phyloP scores from a whole-genome alignment of 768 basidiomycete genomes.

The Collybia nuda region DNA sequence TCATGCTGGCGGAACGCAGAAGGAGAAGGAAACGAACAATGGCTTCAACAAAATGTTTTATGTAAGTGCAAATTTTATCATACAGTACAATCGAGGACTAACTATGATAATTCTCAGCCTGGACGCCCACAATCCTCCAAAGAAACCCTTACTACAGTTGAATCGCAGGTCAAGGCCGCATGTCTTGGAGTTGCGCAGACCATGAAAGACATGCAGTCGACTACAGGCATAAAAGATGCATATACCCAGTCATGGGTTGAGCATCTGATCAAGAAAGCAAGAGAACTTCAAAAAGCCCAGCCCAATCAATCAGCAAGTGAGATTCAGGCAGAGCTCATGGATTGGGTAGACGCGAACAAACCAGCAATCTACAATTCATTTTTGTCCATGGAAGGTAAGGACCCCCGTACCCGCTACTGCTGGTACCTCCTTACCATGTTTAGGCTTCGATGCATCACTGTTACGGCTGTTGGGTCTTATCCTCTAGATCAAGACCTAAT shows the following conservation, averaged over 20 bases:
- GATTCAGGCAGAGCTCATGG: slow-evolving; percentile 22
- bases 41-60: slow-evolving; percentile 34
- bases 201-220: slow-evolving; percentile 26
- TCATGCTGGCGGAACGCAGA: slow-evolving; percentile 29
- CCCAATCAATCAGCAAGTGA: slow-evolving; percentile 10
- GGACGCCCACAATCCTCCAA: no score
- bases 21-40: slow-evolving; percentile 26
- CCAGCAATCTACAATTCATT: slow-evolving; percentile 28
- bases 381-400: slow-evolving; percentile 24
- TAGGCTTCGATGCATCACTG: no score
- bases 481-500: no score
- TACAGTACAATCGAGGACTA: no score
- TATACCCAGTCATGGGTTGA: slow-evolving; percentile 39
- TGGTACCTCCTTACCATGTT: no score
- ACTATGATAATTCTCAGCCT: no score
- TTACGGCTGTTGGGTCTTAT: no score
- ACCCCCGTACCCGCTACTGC: no score
- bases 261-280: slow-evolving; percentile 20
- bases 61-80: slow-evolving; percentile 14
- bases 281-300: slow-evolving; percentile 16
- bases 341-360: slow-evolving; percentile 24
- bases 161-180: slow-evolving; percentile 28
- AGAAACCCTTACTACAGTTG: slow-evolving; percentile 18
- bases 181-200: slow-evolving; percentile 27
- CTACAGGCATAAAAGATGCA: slow-evolving; percentile 37